A percentile compares a stretch with the other conserved stretches of the same genome.
Evolutionary conservation across 2,329 filamentous ascomycete genomes (phyloP).

Genomic region (Seiridium cupressi): DNA sequence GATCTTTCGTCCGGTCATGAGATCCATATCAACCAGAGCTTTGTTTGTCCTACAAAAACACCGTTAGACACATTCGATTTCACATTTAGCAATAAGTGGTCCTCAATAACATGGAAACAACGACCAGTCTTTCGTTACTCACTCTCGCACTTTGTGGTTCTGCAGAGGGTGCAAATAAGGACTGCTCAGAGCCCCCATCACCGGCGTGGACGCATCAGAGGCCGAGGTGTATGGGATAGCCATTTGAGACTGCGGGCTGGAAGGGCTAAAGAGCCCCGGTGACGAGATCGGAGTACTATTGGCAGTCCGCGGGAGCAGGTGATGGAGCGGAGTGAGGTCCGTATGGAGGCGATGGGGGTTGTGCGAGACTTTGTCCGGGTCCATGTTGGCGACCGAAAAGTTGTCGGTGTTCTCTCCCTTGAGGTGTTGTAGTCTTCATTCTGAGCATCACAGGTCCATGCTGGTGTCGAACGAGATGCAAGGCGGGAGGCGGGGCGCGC

Average conservation of each 20-base stretch:
- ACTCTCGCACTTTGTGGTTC: slow-evolving; percentile 74
- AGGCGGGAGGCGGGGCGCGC: not conserved
- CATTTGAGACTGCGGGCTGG: slow-evolving; percentile 39
- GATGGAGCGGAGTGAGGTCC: slow-evolving; percentile 31
- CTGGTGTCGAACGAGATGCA: not conserved
- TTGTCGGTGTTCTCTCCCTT: not conserved
- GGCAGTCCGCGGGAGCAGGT: slow-evolving; percentile 46
- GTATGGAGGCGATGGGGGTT: slow-evolving; percentile 33
- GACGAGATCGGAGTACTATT: slow-evolving; percentile 60
- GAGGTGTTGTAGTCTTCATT: slow-evolving; percentile 2
- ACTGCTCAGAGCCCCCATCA: slow-evolving; percentile 42
- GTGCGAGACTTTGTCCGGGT: slow-evolving; percentile 27
- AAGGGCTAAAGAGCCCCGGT: slow-evolving; percentile 59
- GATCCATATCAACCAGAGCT: slow-evolving; percentile 85
- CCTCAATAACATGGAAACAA: not conserved
- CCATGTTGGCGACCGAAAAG: slow-evolving; percentile 23
- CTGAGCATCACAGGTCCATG: slow-evolving; percentile 2
- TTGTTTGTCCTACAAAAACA: slow-evolving; percentile 68
- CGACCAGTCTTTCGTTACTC: slow-evolving; percentile 36
- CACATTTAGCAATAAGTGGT: no score
- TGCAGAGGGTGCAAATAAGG: slow-evolving; percentile 71
- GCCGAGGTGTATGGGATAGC: slow-evolving; percentile 38
- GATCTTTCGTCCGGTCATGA: slow-evolving; percentile 84
- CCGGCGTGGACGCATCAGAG: slow-evolving; percentile 55
- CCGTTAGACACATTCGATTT: no score